Base-by-base conservation (phyloP, 2,329 filamentous ascomycete genomes). In the Sporothrix protearum region DNA sequence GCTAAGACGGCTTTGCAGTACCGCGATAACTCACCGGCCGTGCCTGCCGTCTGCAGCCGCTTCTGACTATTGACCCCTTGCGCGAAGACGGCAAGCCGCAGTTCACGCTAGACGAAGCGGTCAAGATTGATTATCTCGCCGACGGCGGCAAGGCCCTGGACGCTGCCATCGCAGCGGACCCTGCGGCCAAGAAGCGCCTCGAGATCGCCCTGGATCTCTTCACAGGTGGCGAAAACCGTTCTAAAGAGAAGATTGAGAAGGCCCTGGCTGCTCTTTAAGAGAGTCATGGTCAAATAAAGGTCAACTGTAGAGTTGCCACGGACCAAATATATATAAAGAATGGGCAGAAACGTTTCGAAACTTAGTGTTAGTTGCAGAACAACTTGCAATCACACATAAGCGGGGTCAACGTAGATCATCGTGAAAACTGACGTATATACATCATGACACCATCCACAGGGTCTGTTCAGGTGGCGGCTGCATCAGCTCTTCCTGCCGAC, bases 121-220 rank as follows among this genome's bases (percentile, higher is more conserved):
- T 57, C 1, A 78, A 82, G 30, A 77, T 83, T 1, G 83, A 85
- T 73, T 85, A 84, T 71, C 80, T 86, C 10, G 81, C 81, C 4
- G 78, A 85, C 63, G 79, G 80, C 7, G 84, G 84, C 4, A 80
- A 75, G 39, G 80, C 78, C 70, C 78, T 86, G 25, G 79, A 83
- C 9, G 80, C 80, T 69, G 81, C 83, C 3, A 82, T 84, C 69
- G 77, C 78, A 39, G 77, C 77, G 12, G 83, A 85, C 61, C 75
- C 80, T 1, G 75, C 80, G 36, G 79, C 80, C 0, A 77, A 76
- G 51, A 77, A 77, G 19, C 78, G 82, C 5, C 75, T 85, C 16
- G 76, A 77, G 22, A 77, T 80, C 70, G 82, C 82, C 9, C 74
- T 84, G 36, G 78, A 79, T 33, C 75, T 84, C n/a, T 84, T 84